Percentiles rank a stretch among this genome's conserved stretches.
Conservation (phyloP, 768 basidiomycete species). For the Phanerochaete carnosa region DNA sequence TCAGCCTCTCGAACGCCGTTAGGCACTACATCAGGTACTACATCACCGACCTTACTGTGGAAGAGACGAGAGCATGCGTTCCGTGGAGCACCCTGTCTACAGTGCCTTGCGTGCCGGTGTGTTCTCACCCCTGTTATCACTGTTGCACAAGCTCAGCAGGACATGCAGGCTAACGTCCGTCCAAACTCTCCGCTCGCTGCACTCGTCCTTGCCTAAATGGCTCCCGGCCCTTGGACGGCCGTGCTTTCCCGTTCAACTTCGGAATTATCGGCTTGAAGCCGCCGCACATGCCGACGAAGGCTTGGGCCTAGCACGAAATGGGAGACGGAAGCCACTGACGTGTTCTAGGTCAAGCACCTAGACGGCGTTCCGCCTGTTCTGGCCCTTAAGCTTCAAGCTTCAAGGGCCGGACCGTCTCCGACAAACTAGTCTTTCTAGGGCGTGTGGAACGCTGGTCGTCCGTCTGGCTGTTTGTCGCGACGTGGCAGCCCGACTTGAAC, state of each 20-base stretch:
- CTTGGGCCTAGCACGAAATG: no score
- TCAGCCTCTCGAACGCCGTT: not conserved
- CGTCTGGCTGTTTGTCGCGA: no score
- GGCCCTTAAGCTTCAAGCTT: no score
- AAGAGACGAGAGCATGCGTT: not conserved
- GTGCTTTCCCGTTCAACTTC: not conserved
- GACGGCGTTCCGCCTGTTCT: no score
- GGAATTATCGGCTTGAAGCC: not conserved
- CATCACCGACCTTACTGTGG: not conserved
- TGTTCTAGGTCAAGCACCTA: no score
- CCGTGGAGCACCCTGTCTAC: conserved; percentile 1
- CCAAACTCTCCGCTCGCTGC: conserved; percentile 1
- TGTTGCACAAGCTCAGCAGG: not conserved
- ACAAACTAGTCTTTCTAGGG: no score
- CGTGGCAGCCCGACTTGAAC: no score
- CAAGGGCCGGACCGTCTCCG: no score
- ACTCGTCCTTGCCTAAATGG: not conserved
- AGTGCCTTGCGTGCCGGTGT: not conserved
- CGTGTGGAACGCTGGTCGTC: no score
- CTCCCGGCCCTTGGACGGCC: not conserved
- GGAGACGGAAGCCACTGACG: no score
- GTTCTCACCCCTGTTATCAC: not conserved
- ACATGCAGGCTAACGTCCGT: not conserved
- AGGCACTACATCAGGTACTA: not conserved
- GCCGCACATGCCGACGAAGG: no score